phyloP scores from a whole-genome alignment of 2,329 filamentous ascomycete species.

The Cucurbitaria berberidis region DNA sequence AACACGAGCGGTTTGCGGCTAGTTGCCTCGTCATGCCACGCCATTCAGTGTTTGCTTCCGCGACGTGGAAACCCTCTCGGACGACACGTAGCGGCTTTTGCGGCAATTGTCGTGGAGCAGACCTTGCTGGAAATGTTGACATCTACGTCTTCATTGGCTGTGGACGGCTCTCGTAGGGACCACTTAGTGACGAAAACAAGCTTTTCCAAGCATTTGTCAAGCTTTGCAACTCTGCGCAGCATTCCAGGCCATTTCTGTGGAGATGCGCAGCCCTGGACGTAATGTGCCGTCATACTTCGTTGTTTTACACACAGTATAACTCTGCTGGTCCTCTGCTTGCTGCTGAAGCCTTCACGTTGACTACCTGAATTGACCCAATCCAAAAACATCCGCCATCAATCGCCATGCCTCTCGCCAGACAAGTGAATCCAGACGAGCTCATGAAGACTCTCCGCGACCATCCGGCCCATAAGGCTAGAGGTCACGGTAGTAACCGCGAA shows the following conservation, averaged over 20 bases:
- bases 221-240: constrained; percentile 22
- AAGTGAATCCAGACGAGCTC: constrained; percentile 61
- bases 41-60: neutral
- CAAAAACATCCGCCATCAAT: neutral
- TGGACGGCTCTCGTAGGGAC: neutral
- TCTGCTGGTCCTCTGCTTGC: neutral
- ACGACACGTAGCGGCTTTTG: neutral
- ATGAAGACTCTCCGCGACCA: constrained; percentile 59
- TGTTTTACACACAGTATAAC: neutral
- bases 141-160: neutral
- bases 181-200: constrained; percentile 30
- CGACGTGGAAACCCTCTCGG: neutral
- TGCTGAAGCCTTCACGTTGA: neutral
- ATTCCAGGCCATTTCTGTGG: neutral
- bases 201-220: constrained; percentile 38
- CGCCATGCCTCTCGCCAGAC: constrained; percentile 58
- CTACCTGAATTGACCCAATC: neutral
- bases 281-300: constrained; percentile 18
- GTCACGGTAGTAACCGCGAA: constrained; percentile 41
- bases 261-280: constrained; percentile 4
- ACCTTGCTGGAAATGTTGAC: neutral
- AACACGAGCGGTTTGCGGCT: neutral
- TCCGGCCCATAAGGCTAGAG: constrained; percentile 49
- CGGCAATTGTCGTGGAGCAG: neutral
- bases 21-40: neutral